Evolutionary conservation across 2,329 filamentous ascomycete genomes (phyloP), one percentile per base, ranked within the genome.

Genomic region (Trichoderma simmonsii): DNA sequence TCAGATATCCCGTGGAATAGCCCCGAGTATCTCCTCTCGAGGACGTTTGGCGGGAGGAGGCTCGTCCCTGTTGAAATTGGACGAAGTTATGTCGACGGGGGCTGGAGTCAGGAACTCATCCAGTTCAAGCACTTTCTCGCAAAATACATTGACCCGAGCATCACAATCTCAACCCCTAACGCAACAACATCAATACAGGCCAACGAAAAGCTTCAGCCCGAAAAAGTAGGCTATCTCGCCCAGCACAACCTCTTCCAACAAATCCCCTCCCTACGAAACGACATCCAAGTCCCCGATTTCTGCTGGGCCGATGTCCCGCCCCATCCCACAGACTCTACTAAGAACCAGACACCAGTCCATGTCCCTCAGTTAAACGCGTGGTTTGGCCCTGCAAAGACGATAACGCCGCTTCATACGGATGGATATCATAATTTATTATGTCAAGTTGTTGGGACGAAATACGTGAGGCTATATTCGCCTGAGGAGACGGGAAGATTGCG

Each of bases 361-460:
- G 86, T 89, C 26, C 93, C 93, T 0, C 84, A 92, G 57, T 85
- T 97, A 21, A 97, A 98, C 81, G 94, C 93, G 8, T 99, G 96
- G 96, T 92, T 98, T 74, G 96, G 96, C 0, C 96, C 96, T 0
- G 85, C 90, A 0, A 91, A 90, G 64, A 98, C 96, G 0, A 95
- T 97, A 74, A 97, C 94, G 1, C 96, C 96, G 1, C 85, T 98
- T 1, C 96, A 99, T 80, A 97, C 94, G 2, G 96, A 98, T 78
- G 93, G 93, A 1, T 97, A 98, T 80, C 93, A 98, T 79, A 98
- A 98, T 78, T 89, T 98, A 62, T 88, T 98, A 5, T 91, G 91
- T 28, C 96, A 98, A 80, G 92, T 97, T 0, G 93, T 97, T 0
- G 96, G 96, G 0, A 86, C 88, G 71, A 99, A 99, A 81, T 98